Conservation (phyloP, 1,284 basidiomycete species). For the Ustilago nuda region DNA sequence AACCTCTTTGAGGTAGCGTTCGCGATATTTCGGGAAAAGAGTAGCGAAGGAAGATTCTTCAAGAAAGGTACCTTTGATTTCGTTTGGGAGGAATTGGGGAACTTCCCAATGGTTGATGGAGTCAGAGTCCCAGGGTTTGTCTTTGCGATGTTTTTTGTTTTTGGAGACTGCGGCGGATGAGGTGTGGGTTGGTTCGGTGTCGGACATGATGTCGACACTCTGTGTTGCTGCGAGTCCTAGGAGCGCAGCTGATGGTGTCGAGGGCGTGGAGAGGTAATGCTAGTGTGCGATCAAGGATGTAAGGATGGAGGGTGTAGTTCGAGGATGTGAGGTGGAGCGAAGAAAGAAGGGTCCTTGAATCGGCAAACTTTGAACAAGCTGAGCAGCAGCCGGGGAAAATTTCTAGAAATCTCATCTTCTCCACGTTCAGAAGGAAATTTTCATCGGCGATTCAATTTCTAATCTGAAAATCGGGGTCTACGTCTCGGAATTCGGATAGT, state of each 20-base stretch:
- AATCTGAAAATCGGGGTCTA: background rate
- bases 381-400: slow-evolving; percentile 19
- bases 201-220: slow-evolving; percentile 20
- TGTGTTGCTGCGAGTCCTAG: slow-evolving; percentile 1
- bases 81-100: slow-evolving; percentile 77
- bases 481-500: slow-evolving; percentile 1
- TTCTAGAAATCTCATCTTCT: slow-evolving; percentile 28
- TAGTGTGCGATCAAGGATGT: background rate
- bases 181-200: slow-evolving; percentile 2
- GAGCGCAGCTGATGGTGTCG: no score
- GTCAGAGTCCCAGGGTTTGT: slow-evolving; percentile 87
- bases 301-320: background rate
- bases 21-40: slow-evolving; percentile 97
- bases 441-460: slow-evolving; percentile 26
- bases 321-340: slow-evolving; percentile 1
- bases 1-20: slow-evolving; percentile 92
- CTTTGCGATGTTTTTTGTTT: slow-evolving; percentile 68
- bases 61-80: slow-evolving; percentile 82
- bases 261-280: background rate
- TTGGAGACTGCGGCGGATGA: slow-evolving; percentile 34
- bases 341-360: slow-evolving; percentile 6
- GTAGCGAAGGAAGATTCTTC: slow-evolving; percentile 98
- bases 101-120: slow-evolving; percentile 99
- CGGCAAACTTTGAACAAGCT: slow-evolving; percentile 8
- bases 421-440: slow-evolving; percentile 17